Evolutionary conservation across 2,329 filamentous ascomycete genomes (phyloP), one percentile per base, ranked within the genome.

Genomic region (Ophiostoma ulmi): DNA sequence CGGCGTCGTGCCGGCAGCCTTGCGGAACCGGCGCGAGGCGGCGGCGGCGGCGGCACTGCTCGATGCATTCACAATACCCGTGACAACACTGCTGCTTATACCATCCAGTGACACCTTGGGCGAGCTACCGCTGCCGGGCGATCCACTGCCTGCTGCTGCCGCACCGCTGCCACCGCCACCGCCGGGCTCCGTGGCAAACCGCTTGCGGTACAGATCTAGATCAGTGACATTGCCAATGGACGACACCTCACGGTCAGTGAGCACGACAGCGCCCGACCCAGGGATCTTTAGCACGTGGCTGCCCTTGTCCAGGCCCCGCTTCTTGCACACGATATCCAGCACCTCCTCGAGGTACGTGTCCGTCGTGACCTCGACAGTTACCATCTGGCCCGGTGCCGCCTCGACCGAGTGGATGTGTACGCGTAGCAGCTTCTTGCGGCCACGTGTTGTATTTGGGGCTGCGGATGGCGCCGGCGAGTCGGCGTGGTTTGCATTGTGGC

Each of bases 291-390:
- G 85, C 5, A 94, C 90, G 77, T 93, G 91, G 71, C 90, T 87
- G 22, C 86, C 90, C 81, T 93, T 93, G 78, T 95, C 92, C 0
- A 95, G 82, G 71, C 91, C 88, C 63, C 93, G 85, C 79, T 91
- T 92, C 61, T 89, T 87, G 78, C 92, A 95, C 2, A 92, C 89
- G 74, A 88, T 84, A 76, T 94, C 91, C 69, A 94, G 87, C 38
- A 95, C 88, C 78, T 95, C 91, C 63, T 90, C 91, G 64, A 95
- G 87, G 77, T 94, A 95, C 39, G 90, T 94, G 75, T 94, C 91
- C 0, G 91, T 93, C 0, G 90, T 94, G 65, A 92, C 91, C 73
- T 91, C 88, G 22, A 94, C 81, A 1, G 88, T 90, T 35, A 92
- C 86, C 81, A 89, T 88, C 76, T 90, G 90, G n/a, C 90, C 90